Evolutionary conservation across 139 green algal species (phyloP).

Genomic region (Gonium pectorale): DNA sequence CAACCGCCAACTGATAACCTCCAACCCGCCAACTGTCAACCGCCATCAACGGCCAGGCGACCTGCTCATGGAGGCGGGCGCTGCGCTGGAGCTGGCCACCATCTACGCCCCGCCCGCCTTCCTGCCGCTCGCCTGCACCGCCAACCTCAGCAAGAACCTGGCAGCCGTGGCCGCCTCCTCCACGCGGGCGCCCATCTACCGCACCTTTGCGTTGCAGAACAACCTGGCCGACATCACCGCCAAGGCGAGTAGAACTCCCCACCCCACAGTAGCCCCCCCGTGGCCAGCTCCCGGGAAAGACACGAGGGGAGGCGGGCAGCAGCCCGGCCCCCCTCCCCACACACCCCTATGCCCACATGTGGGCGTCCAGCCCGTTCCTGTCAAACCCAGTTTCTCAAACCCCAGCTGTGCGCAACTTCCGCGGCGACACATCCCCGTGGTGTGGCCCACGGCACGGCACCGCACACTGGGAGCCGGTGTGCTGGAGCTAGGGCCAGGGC

Average conservation of each 20-base stretch:
- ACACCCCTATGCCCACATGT: too few species aligned
- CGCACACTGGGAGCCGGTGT: too few species aligned
- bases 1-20: too few species aligned
- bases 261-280: neutral
- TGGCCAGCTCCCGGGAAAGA: too few species aligned
- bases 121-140: constrained; percentile 88
- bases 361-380: too few species aligned
- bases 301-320: too few species aligned
- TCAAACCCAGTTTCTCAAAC: too few species aligned
- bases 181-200: constrained; percentile 90
- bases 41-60: constrained; percentile 44
- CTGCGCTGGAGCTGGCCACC: constrained; percentile 85
- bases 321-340: neutral
- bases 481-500: too few species aligned
- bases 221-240: constrained; percentile 82
- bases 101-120: constrained; percentile 75
- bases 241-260: constrained; percentile 40
- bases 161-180: constrained; percentile 77
- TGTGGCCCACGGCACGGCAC: too few species aligned
- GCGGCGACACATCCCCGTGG: too few species aligned
- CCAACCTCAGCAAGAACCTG: constrained; percentile 89
- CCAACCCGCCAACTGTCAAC: too few species aligned
- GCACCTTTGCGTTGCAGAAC: constrained; percentile 78
- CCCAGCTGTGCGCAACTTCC: too few species aligned
- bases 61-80: constrained; percentile 74